phyloP scores from a whole-genome alignment of 2,329 filamentous ascomycete genomes.

The Anthostomella pinea region DNA sequence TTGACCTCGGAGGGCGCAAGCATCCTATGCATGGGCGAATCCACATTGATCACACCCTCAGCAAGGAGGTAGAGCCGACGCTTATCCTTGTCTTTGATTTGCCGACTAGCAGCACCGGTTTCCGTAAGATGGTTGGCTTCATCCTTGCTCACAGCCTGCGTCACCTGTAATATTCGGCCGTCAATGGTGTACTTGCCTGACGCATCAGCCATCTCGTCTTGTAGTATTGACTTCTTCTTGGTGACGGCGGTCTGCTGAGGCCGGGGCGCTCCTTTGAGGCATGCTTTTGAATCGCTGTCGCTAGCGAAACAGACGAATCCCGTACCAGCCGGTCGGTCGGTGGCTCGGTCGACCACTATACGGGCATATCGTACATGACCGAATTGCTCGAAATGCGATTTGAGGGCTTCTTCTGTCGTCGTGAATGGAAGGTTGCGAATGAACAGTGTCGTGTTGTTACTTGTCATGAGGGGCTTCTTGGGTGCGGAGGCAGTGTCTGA shows the following conservation, averaged over 20 bases:
- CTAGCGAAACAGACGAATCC: slow-evolving; percentile 93
- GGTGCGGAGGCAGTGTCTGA: slow-evolving; percentile 8
- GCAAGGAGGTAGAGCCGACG: slow-evolving; percentile 81
- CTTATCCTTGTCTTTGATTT: slow-evolving; percentile 77
- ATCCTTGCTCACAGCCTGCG: slow-evolving; percentile 78
- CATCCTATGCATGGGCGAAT: slow-evolving; percentile 72
- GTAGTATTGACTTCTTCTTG: slow-evolving; percentile 76
- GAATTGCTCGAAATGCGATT: slow-evolving; percentile 84
- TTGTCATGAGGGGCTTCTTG: slow-evolving; percentile 41
- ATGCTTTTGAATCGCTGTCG: slow-evolving; percentile 69
- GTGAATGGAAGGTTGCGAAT: slow-evolving; percentile 93
- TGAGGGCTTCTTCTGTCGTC: slow-evolving; percentile 75
- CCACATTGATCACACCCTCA: slow-evolving; percentile 79
- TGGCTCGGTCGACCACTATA: slow-evolving; percentile 82
- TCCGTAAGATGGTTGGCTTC: slow-evolving; percentile 76
- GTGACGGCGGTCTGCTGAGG: slow-evolving; percentile 44
- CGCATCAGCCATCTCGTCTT: slow-evolving; percentile 79
- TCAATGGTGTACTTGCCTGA: slow-evolving; percentile 87
- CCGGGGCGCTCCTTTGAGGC: slow-evolving; percentile 72
- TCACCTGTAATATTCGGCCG: slow-evolving; percentile 80
- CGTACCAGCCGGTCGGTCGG: slow-evolving; percentile 84
- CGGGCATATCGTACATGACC: slow-evolving; percentile 87
- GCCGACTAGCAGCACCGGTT: slow-evolving; percentile 62
- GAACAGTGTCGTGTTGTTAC: slow-evolving; percentile 79
- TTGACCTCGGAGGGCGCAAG: slow-evolving; percentile 78